phyloP scores from a whole-genome alignment of 2,329 filamentous ascomycete species.

The Fusarium secorum region DNA sequence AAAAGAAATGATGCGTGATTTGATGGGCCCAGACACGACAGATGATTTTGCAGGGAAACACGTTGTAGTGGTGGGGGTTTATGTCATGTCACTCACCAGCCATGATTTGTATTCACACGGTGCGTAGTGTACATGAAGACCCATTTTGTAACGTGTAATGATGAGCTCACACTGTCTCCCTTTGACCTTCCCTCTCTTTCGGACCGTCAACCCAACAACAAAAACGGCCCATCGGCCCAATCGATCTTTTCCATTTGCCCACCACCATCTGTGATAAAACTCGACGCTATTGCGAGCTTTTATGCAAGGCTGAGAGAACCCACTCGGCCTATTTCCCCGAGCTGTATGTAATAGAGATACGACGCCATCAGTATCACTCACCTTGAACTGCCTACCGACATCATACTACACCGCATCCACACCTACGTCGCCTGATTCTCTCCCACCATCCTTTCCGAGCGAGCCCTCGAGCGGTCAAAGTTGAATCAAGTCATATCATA shows the following conservation, averaged over 20 bases:
- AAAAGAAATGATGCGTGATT: constrained; percentile 45
- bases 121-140: accelerated
- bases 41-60: constrained; percentile 39
- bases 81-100: constrained; percentile 38
- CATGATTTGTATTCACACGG: constrained; percentile 22
- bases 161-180: constrained; percentile 1
- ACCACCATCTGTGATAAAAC: constrained; percentile 19
- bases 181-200: constrained; percentile 18
- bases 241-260: constrained; percentile 34
- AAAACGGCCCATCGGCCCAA: constrained; percentile 36
- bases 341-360: constrained; percentile 2
- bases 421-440: constrained; percentile 24
- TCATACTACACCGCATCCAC: constrained; percentile 25
- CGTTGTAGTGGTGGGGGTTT: constrained; percentile 40
- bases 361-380: background rate
- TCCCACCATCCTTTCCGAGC: background rate
- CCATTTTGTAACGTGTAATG: constrained; percentile 8
- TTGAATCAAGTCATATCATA: constrained; percentile 9
- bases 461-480: constrained; percentile 16
- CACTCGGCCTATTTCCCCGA: constrained; percentile 28
- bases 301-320: constrained; percentile 37
- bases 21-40: constrained; percentile 36
- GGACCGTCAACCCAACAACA: constrained; percentile 35
- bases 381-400: constrained; percentile 5
- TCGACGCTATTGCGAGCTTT: constrained; percentile 25